Evolutionary conservation across 495 filamentous ascomycete genomes (phyloP).

Genomic region (Chaetomium cochliodes): DNA sequence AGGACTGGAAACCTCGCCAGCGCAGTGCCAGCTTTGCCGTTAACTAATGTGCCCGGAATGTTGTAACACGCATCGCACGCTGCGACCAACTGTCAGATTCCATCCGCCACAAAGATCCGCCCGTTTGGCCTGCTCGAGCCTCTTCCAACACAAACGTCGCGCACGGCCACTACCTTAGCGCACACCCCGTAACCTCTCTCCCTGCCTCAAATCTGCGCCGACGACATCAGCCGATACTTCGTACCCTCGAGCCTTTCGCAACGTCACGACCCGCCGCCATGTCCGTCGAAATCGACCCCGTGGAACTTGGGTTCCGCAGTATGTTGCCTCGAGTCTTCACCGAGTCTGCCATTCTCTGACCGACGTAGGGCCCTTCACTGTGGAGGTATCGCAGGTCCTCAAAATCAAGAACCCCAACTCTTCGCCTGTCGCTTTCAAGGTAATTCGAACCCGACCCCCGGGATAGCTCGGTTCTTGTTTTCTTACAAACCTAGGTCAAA

Average conservation of each 20-base stretch:
- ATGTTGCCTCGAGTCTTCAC: conserved; percentile 39
- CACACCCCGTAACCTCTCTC: neutral
- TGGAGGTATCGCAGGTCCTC: conserved; percentile 83
- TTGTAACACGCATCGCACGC: conserved; percentile 28
- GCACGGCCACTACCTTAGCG: neutral
- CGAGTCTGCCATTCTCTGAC: conserved; percentile 26
- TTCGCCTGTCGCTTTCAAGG: conserved; percentile 93
- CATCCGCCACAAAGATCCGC: conserved; percentile 1
- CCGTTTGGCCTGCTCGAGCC: neutral
- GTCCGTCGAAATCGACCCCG: conserved; percentile 90
- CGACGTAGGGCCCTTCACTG: conserved; percentile 80
- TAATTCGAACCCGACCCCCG: conserved; percentile 40
- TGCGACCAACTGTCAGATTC: conserved; percentile 19
- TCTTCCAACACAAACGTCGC: neutral
- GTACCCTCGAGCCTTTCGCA: neutral
- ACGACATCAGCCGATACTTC: neutral
- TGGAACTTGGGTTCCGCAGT: conserved; percentile 93
- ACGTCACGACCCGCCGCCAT: conserved; percentile 51
- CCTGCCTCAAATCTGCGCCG: neutral
- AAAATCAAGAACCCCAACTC: conserved; percentile 74
- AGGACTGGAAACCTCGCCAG: conserved; percentile 17
- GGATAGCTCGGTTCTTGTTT: neutral
- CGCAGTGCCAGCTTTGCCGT: conserved; percentile 27
- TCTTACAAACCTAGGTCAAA: conserved; percentile 72
- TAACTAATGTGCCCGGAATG: conserved; percentile 30